Percentiles rank a stretch among this genome's conserved stretches.
phyloP scores from a whole-genome alignment of 1,139 yeast genomes.

The Zygosaccharomyces pseudobailii region DNA sequence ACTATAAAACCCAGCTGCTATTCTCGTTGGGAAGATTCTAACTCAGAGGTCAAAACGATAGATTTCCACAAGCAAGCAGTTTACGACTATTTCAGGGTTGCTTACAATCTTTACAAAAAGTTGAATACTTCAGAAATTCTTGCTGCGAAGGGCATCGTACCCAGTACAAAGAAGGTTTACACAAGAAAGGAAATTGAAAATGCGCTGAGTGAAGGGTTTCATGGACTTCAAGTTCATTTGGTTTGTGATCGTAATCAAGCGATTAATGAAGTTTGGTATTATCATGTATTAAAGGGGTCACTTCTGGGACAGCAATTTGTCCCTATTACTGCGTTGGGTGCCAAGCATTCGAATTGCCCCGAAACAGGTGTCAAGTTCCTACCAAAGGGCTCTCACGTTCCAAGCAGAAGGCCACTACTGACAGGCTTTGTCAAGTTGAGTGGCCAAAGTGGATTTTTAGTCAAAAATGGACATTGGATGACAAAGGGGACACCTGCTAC shows the following conservation, averaged over 20 bases:
- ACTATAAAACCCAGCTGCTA: slow-evolving; percentile 76
- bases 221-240: slow-evolving; percentile 59
- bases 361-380: slow-evolving; percentile 62
- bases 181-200: slow-evolving; percentile 57
- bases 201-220: slow-evolving; percentile 57
- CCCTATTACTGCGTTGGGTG: slow-evolving; percentile 55
- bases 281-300: slow-evolving; percentile 72
- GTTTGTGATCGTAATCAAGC: slow-evolving; percentile 67
- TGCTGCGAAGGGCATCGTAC: slow-evolving; percentile 61
- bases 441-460: slow-evolving; percentile 67
- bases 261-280: slow-evolving; percentile 87
- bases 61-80: slow-evolving; percentile 49
- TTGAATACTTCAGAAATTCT: slow-evolving; percentile 73
- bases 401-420: slow-evolving; percentile 26
- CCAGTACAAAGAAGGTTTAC: slow-evolving; percentile 58
- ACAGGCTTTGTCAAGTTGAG: slow-evolving; percentile 51
- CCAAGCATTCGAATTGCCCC: slow-evolving; percentile 56
- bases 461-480: slow-evolving; percentile 83
- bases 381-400: slow-evolving; percentile 56
- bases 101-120: slow-evolving; percentile 57
- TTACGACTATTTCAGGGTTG: slow-evolving; percentile 68
- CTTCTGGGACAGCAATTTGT: slow-evolving; percentile 58
- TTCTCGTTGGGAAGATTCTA: slow-evolving; percentile 27
- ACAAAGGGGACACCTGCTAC: slow-evolving; percentile 83
- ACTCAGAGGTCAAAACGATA: slow-evolving; percentile 4